Base-by-base conservation (phyloP, 2,329 filamentous ascomycete species). In the Paraphoma sp. region DNA sequence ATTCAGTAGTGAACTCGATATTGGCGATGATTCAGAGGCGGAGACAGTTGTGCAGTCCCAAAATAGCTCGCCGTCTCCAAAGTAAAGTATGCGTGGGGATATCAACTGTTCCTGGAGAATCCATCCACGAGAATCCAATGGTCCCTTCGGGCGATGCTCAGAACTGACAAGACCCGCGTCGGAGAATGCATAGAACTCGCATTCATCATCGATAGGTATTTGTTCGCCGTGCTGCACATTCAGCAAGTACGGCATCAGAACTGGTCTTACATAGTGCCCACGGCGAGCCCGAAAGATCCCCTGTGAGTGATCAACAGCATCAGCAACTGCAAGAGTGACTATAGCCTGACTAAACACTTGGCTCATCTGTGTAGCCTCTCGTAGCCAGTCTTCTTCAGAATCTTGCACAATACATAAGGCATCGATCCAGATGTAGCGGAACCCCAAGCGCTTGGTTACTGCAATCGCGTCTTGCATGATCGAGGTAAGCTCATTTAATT, bases 351-450 rank as follows among this genome's bases (percentile, higher is more conserved):
- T 46, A 33, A 56, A 66, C 0, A 64, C 50, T 36, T 38, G 45
- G 18, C 53, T 47, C 63, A 64, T 66, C 11, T 52, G 51, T 8
- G 54, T 45, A 4, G 61, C 50, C 50, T 66, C 63, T 12, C 17
- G 29, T 12, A 56, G 40, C 63, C 63, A 66, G 44, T 64, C 62
- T 36, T 36, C 33, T 36, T 36, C 33, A 3, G 33, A 36, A 36
- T 36, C 9, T 36, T 36, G 33, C 33, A 64, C 49, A 11, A 66
- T 64, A 18, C 63, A 67, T 2, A 63, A 38, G n/a, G 55, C 52
- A 52, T 65, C 60, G 8, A 63, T 47, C 62, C 62, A 63, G 1
- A 63, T 16, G 46, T 63, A 63, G 9, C 44, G 44, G 40, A 51
- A 54, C 10, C 57, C 54, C 1, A 56, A 40, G 9, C n/a, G 7